These are phyloP conservation scores for Chrysanthemum makinoi DNA, from an alignment of 129 eudicot species.

Conservation along the genomic window DNA sequence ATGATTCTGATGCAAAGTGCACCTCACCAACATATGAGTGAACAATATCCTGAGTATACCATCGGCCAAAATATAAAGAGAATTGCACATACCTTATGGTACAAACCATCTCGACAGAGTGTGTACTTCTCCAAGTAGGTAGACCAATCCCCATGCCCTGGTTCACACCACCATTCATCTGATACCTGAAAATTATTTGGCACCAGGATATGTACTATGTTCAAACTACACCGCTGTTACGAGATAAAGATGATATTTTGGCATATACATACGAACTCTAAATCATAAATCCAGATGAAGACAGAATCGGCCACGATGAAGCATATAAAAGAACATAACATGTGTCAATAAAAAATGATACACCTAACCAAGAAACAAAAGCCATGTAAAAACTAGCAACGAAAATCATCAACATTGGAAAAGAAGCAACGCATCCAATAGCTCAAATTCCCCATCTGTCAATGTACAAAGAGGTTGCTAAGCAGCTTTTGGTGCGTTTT, in stretches of 20 bases:
- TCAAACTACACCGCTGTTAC: conserved; percentile 4
- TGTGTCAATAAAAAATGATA: neutral
- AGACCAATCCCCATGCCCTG: conserved; percentile 98
- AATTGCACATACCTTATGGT: conserved; percentile 70
- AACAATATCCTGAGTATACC: neutral
- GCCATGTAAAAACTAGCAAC: too few species aligned
- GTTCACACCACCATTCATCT: conserved; percentile 94
- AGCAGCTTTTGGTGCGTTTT: too few species aligned
- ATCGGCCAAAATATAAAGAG: neutral
- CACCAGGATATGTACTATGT: neutral
- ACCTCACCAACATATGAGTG: too few species aligned
- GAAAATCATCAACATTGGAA: too few species aligned
- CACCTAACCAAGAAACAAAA: too few species aligned
- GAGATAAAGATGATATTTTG: neutral
- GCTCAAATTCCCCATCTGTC: too few species aligned
- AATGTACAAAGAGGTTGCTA: too few species aligned
- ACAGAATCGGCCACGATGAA: neutral
- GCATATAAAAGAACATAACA: neutral
- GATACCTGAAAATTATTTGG: conserved; percentile 52
- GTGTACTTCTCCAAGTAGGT: conserved; percentile 93
- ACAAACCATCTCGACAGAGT: conserved; percentile 88
- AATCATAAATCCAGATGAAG: neutral
- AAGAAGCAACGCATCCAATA: too few species aligned
- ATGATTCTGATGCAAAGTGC: too few species aligned
- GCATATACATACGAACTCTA: neutral